Base-by-base conservation (phyloP, 208 protist genomes). In the Wallacemonas collosoma region DNA sequence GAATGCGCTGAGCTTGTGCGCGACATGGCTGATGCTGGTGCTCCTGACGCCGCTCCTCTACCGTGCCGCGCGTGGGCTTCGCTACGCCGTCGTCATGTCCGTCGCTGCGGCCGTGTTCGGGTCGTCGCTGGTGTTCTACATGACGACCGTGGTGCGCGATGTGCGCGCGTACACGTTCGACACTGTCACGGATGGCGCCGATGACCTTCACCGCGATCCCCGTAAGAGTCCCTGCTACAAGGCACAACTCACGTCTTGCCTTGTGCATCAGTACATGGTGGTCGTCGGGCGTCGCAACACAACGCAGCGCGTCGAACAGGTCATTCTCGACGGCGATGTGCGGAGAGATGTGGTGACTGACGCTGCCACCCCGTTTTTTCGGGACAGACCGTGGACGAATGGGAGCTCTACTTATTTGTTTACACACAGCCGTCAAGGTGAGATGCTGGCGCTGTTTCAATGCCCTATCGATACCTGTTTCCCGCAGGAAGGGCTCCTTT, bases 381-480 rank as follows among this genome's bases (percentile, higher is more conserved):
- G 41, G 50, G 17, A 8, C 11, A 4, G 5, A 62, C 26, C 36
- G 56, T 65, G 60, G 43, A 26, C 47, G 43, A 88, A 86, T 70
- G 62, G 62, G 44, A 80, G 72, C 11, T 72, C 72, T 36, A 87
- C 76, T 11, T 89, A 68, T 68, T 58, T 87, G 35, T 77, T 83
- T 11, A 83, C 83, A 1, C 43, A 72, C 11, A 72, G 76, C n/a
- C 4, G 48, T 12, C 68, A 64, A 38, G 55, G 50, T 15, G 83
- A 92, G 51, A 86, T 79, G 43, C 85, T 86, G 43, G 48, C 77
- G 38, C 50, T 86, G 14, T 51, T 35, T 6, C 1, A 61, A 9
- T 63, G 60, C 15, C 81, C 81, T 57, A 76, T 88, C 48, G 71
- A 44, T n/a, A 79, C 50, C 3, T 83, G 80, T 56, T 91, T 80